Evolutionary conservation across 257 asterid species (phyloP), one percentile per base, ranked within the genome.

Genomic region (Solanum sparsipilum): DNA sequence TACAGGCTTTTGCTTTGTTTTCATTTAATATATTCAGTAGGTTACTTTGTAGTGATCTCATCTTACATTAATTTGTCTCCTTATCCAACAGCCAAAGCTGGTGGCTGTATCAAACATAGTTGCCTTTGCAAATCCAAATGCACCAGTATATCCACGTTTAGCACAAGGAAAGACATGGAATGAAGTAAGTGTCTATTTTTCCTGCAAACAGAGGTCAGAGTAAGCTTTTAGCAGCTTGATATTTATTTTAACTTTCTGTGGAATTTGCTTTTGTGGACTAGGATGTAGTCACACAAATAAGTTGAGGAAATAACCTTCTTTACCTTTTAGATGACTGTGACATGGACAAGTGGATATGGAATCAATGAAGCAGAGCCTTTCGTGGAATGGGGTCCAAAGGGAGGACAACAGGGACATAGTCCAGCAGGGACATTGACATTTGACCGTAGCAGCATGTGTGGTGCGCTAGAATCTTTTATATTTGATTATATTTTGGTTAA

Each of bases 101-200:
- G 95, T 94, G 83, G 95, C 99, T 20, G 81, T 91, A 72, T 97
- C 99, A 27, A 92, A 97, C 41, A 36, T 56, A 81, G 87, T 96
- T 41, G 90, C 99, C 82, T 97, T 97, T 88, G 92, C 90, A 46
- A 94, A 97, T 91, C 99, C 99, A 87, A 93, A 97, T 41, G 98
- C 95, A 16, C 99, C 99, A 86, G 94, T 94, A 52, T 97, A 97
- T 89, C 99, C 99, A 3, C 98, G 99, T 78, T 92, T 97, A 78
- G 98, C 99, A 6, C 99, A 97, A 89, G 99, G 99, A 82, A 96
- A 93, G 88, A 86, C 87, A n/a, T 97, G 99, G 99, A 85, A 96
- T 89, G 98, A 95, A 94, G 99, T 96, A 91, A 90, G 97, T 89
- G 88, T 65, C 27, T 48, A 23, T 34, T 15, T 79, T 27, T 35